Evolutionary conservation across 202 grass and related monocot species (phyloP), one percentile per base, ranked within the genome.

Genomic region (Carex sylvatica): DNA sequence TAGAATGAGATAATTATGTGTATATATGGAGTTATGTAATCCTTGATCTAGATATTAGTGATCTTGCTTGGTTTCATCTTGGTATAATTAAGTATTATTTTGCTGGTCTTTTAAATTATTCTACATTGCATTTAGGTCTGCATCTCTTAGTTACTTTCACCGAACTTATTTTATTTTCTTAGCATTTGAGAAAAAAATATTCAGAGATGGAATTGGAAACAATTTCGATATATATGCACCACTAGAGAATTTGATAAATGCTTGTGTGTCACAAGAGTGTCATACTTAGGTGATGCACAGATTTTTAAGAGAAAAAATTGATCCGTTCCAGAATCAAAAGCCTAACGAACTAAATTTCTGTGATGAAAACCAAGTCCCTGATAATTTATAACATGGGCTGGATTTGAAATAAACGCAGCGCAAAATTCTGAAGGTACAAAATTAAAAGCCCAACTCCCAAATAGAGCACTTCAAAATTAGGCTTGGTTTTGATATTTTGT

Each of bases 1-100:
- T 67, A 82, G 46, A 70, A 35, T 67, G 36, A 12, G 80, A 70
- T 56, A 38, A 59, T 59, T 77, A 59, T 77, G 3, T 77, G 42
- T 82, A 70, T 38, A 70, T 82, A 70, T 82, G 59, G 33, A 66
- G 78, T 6, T 66, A 23, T 80, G 11, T 74, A 74, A 47, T 9
- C 23, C 13, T 38, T 77, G 16, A 77, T 77, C 16, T 77, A 36
- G 26, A 77, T 59, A 59, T 59, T 58, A n/a, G 10, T 77, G 73
- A 13, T 58, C 53, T 59, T 19, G 59, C 40, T 80, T 80, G 15
- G 42, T 65, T 46, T 46, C 30, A 51, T 47, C 36, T 81, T 46
- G 18, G 0, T 59, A 59, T 77, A 18, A 1, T 59, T 2, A n/a
- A 35, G 24, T 56, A 4, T 76, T 33, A 46, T 77, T 31, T 74